Conservation (phyloP, 2,329 filamentous ascomycete species). For the Fusarium begoniae region DNA sequence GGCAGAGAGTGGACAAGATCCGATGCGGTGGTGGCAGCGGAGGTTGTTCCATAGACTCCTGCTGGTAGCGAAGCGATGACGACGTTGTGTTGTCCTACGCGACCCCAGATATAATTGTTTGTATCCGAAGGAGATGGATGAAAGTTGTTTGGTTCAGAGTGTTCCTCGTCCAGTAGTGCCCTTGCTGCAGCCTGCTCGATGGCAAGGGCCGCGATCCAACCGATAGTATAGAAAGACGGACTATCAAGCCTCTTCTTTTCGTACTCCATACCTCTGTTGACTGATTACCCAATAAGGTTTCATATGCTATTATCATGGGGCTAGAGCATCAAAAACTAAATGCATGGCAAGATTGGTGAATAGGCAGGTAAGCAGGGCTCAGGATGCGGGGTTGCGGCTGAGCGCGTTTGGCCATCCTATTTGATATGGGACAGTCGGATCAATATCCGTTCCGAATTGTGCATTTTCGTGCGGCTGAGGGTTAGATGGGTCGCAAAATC, state of each 20-base stretch:
- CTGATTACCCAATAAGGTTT: too few species aligned
- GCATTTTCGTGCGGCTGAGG: not conserved
- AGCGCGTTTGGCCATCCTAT: not conserved
- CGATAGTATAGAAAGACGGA: conserved; percentile 28
- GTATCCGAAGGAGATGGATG: conserved; percentile 21
- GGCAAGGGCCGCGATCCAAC: conserved; percentile 40
- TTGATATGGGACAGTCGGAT: not conserved
- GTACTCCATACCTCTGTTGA: not conserved
- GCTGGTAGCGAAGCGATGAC: conserved; percentile 40
- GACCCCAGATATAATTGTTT: conserved; percentile 42
- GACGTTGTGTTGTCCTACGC: conserved; percentile 39
- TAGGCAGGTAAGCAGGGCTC: not conserved
- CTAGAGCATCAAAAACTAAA: too few species aligned
- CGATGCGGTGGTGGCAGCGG: conserved; percentile 16
- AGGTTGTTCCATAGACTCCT: conserved; percentile 22
- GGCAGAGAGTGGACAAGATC: conserved; percentile 26
- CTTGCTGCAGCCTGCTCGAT: conserved; percentile 40
- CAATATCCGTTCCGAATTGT: not conserved
- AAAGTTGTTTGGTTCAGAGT: conserved; percentile 15
- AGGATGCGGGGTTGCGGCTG: not conserved
- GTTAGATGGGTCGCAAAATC: not conserved
- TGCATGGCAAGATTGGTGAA: too few species aligned
- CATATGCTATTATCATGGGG: not conserved
- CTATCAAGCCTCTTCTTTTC: not conserved
- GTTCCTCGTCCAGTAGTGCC: conserved; percentile 39